Base-by-base conservation (phyloP, 2,329 filamentous ascomycete species). In the Rutstroemia sp. region DNA sequence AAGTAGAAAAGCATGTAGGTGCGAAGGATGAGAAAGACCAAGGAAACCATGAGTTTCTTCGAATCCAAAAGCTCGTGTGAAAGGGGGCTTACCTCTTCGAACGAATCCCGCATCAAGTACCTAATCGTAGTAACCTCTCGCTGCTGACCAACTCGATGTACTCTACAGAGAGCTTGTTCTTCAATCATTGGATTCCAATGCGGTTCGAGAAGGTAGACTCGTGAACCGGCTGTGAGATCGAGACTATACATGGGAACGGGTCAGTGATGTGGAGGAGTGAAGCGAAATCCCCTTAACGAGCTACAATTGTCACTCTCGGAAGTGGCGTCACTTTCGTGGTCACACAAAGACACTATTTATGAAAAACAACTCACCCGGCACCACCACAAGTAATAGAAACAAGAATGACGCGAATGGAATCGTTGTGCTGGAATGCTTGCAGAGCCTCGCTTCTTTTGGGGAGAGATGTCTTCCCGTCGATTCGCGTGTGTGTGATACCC, bases 311-410 rank as follows among this genome's bases (percentile, higher is more conserved):
- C 19, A 19, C 19, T 19, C 19, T 19, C 19, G 3, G 19, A 19
- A 19, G 19, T 19, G 19, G 19, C 19, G 19, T 3, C 19, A 19
- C 2, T 19, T 19, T 19, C 3, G 19, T 3, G 19, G 2, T 19
- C 19, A 19, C 19, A 19, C 2, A 3, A 2, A 37, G 27, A 41
- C 38, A 41, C 4, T 6, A 14, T 45, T 37, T 5, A 38, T 49
- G 14, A 14, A 6, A 17, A 14, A 39, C 8, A 57, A 49, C 73
- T 65, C 63, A 77, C 75, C 78, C 77, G 21, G 76, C 73, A n/a
- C 76, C 76, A 38, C 76, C 79, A 52, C 78, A 81, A 0, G 74
- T 73, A 1, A 80, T 64, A 0, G 78, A 79, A 1, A 80, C 63
- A 0, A 81, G 68, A 54, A 79, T 71, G 4, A 80, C 73, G 0